phyloP scores from a whole-genome alignment of 2,329 filamentous ascomycete genomes.

The Cadophora gregata region DNA sequence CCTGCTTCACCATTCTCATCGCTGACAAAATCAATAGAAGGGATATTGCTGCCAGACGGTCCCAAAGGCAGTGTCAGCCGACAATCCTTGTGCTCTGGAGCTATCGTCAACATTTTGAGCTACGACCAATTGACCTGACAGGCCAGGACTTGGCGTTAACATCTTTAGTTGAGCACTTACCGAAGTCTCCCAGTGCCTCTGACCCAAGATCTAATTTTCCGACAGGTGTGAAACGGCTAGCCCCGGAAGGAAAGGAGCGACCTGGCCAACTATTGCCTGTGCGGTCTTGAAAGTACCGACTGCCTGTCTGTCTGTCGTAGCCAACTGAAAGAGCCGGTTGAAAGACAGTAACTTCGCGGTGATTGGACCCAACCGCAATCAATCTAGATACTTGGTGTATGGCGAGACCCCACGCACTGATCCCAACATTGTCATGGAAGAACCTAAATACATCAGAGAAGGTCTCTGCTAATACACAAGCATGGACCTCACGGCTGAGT shows the following conservation, averaged over 20 bases:
- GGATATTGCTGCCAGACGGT: constrained; percentile 38
- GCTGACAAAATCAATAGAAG: constrained; percentile 39
- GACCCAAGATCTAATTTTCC: background rate
- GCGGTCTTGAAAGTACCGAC: background rate
- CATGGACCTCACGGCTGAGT: constrained; percentile 31
- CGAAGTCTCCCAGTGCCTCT: background rate
- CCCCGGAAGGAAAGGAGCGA: background rate
- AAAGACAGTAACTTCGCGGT: constrained; percentile 60
- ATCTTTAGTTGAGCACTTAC: background rate
- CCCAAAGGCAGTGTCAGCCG: constrained; percentile 27
- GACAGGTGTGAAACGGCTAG: background rate
- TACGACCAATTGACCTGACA: background rate
- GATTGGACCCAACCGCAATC: constrained; percentile 86
- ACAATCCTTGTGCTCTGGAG: constrained; percentile 20
- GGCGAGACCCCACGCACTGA: constrained; percentile 83
- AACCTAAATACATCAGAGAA: constrained; percentile 51
- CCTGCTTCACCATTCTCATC: constrained; percentile 32
- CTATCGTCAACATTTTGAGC: background rate
- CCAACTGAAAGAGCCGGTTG: background rate
- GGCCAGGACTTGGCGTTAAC: background rate
- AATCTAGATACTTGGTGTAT: constrained; percentile 82
- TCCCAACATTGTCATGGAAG: constrained; percentile 76
- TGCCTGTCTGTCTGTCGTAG: background rate
- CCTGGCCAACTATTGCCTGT: background rate
- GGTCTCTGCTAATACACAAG: background rate